Conservation (phyloP, 768 basidiomycete species). For the Mycena crocata region DNA sequence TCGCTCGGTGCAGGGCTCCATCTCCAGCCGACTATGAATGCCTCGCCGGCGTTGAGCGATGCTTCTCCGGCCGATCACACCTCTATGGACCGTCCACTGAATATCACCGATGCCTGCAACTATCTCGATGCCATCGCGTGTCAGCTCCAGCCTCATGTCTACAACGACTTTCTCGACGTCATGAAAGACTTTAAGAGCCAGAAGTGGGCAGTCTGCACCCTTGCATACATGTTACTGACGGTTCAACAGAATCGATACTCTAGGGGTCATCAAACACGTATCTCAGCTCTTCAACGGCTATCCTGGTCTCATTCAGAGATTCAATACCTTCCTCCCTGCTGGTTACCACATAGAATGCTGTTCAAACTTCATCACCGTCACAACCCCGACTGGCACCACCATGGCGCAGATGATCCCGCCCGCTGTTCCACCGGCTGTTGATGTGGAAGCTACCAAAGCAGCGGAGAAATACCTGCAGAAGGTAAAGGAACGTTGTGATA, state of each 20-base stretch:
- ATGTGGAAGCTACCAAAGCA: constrained; percentile 62
- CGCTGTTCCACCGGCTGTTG: constrained; percentile 29
- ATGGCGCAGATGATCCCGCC: constrained; percentile 38
- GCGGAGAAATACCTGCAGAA: constrained; percentile 97
- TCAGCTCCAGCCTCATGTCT: constrained; percentile 92
- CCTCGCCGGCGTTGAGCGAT: constrained; percentile 12
- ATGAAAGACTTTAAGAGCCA: constrained; percentile 99
- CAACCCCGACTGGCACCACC: constrained; percentile 76
- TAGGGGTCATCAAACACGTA: constrained; percentile 95
- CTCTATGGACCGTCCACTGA: constrained; percentile 72
- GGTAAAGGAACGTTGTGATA: constrained; percentile 94
- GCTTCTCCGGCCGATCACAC: constrained; percentile 31
- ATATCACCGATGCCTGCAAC: constrained; percentile 92
- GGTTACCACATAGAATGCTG: constrained; percentile 95
- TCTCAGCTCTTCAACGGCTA: constrained; percentile 94
- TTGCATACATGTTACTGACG: constrained; percentile 45
- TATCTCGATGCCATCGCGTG: constrained; percentile 94
- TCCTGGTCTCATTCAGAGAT: constrained; percentile 92
- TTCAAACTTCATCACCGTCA: constrained; percentile 77
- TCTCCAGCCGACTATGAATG: constrained; percentile 21
- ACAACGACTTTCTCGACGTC: constrained; percentile 94
- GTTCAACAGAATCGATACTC: constrained; percentile 87
- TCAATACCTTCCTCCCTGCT: constrained; percentile 96
- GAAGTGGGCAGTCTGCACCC: constrained; percentile 61
- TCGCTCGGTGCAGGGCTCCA: constrained; percentile 26